Conservation (phyloP, 2,329 filamentous ascomycete genomes). For the Raffaelea arxii region DNA sequence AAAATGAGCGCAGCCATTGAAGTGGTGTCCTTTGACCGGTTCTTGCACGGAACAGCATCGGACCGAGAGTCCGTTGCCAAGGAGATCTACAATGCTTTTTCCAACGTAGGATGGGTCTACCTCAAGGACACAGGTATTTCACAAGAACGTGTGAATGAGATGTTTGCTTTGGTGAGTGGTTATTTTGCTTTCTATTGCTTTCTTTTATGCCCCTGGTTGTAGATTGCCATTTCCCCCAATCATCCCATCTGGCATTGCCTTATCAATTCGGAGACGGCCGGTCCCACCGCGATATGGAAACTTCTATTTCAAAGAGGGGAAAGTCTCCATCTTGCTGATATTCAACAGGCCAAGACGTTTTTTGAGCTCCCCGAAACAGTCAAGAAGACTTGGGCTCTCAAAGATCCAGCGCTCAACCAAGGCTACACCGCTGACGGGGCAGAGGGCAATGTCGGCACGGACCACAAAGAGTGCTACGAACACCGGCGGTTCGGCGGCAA, state of each 20-base stretch:
- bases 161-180: conserved; percentile 1
- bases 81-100: conserved; percentile 1
- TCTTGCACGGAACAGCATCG: background rate
- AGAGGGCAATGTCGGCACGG: background rate
- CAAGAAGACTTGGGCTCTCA: background rate
- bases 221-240: no score
- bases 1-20: background rate
- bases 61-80: conserved; percentile 1
- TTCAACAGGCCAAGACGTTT: background rate
- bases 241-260: no score
- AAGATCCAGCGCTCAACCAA: background rate
- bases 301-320: no score
- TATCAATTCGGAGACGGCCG: no score
- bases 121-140: conserved; percentile 2
- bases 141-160: background rate
- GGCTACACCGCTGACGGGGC: conserved; percentile 3
- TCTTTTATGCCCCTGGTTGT: no score
- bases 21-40: background rate
- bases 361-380: background rate
- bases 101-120: conserved; percentile 2
- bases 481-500: conserved; percentile 4
- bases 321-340: no score
- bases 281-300: no score
- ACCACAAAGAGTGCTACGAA: conserved; percentile 7
- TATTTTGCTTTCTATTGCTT: no score